Base-by-base conservation (phyloP, 1,139 yeast genomes). In the Keqinozyma sinolaborantium region DNA sequence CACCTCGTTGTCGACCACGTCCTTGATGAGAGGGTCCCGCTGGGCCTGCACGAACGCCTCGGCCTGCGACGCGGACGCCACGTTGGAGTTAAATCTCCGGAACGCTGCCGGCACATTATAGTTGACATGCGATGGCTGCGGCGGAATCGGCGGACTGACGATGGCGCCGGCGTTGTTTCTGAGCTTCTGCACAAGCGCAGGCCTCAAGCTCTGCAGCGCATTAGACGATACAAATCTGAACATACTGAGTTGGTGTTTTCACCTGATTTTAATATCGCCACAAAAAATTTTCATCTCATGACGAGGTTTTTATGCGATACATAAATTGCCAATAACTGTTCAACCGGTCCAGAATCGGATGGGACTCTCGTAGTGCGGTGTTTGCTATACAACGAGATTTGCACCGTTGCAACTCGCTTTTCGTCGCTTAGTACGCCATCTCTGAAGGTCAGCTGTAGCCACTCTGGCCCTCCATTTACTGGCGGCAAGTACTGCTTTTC, bases 211-310 rank as follows among this genome's bases (percentile, higher is more conserved):
- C 39, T 53, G 63, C 34, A 53, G 63, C 16, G 70, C 58, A 41
- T 62, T 64, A 10, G 60, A 47, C 11, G 65, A 51, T 19, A 67
- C 57, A 38, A 67, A 56, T 44, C 73, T 58, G 40, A 68, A 66
- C 73, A 68, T 67, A 24, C 13, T 29, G 15, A 10, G 7, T 18
- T 18, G 10, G 7, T 7, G 21, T 10, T 7, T 7, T 18, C 21
- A 18, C 7, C 21, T 10, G 21, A 7, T 18, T 18, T 7, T 18
- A 7, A 18, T 18, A 7, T 18, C 21, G 21, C 21, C 21, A 18
- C 21, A 18, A 13, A 25, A 25, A 25, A 25, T 25, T 25, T 25
- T 12, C 14, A 25, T 25, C 14, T 25, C 15, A 8, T 25, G n/a
- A 9, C 27, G 27, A 18, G 21, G 21, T 18, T 18, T 18, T 18